phyloP scores from a whole-genome alignment of 441 rosid species.

The Sinapis alba region DNA sequence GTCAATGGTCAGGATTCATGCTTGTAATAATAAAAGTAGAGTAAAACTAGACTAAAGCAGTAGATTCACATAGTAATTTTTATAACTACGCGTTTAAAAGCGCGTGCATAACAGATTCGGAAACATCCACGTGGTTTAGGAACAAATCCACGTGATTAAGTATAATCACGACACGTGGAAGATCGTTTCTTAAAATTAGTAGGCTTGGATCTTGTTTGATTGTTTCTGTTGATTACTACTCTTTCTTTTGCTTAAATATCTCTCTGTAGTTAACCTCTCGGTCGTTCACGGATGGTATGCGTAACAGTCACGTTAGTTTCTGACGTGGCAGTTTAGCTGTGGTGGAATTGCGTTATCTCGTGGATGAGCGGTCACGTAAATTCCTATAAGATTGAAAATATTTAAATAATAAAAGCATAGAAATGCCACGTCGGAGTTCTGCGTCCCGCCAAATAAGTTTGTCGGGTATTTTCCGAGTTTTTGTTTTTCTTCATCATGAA shows the following conservation, averaged over 20 bases:
- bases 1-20: constrained; percentile 34
- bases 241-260: constrained; percentile 32
- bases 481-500: too few relatives aligned
- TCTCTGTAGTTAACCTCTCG: constrained; percentile 13
- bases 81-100: too few relatives aligned
- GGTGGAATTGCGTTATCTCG: constrained; percentile 2
- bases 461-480: constrained; percentile 32
- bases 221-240: constrained; percentile 19
- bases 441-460: constrained; percentile 45
- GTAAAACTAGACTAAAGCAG: constrained; percentile 4
- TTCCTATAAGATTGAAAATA: background rate
- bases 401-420: constrained; percentile 23
- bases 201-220: constrained; percentile 56
- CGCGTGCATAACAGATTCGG: too few relatives aligned
- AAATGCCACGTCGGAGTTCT: constrained; percentile 50
- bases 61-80: background rate
- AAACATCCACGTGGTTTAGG: constrained; percentile 19
- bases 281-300: background rate
- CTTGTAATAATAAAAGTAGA: constrained; percentile 13
- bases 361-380: constrained; percentile 33
- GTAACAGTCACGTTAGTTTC: background rate
- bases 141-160: background rate
- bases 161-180: constrained; percentile 35
- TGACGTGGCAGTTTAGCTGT: constrained; percentile 25
- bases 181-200: constrained; percentile 19